Base-by-base conservation (phyloP, 345 rosid genomes). In the Anastatica hierochuntica region DNA sequence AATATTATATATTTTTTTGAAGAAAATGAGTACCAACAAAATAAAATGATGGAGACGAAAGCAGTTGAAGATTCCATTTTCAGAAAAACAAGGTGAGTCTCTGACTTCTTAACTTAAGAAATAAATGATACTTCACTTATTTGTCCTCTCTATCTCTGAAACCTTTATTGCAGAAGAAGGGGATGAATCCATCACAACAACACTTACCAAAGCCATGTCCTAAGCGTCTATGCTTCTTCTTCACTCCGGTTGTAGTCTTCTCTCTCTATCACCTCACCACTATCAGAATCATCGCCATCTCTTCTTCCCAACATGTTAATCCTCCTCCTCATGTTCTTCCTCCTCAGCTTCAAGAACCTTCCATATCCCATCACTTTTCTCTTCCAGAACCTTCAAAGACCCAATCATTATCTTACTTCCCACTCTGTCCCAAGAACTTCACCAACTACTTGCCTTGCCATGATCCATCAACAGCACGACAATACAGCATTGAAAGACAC, bases 401-500 rank as follows among this genome's bases (percentile, higher is more conserved):
- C 37, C 18, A 36, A 51, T 33, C 29, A 2, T 18, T 55, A 31
- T 43, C 34, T 57, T 65, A 56, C 43, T 77, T 81, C 30, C 49
- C 44, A 16, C 38, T 65, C 23, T 81, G 82, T 62, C 74, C 88
- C 54, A 55, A 27, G 39, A 78, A 76, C 58, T 79, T 74, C 76
- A 74, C 84, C 49, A 56, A 77, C 62, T 75, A 82, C 71, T 56
- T 71, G 42, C 89, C 86, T 6, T 85, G 89, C 43, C 86, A 82
- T 10, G 82, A 78, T 36, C 78, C 74, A 24, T 35, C 69, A 13
- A 66, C 68, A 35, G 77, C 74, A 49, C 45, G 58, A 45, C 52
- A 15, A 24, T 77, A 75, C 54, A 37, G 62, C 31, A 20, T 35
- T 12, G 37, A 67, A 10, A 76, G 69, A 40, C 69, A 74, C 71